Percentiles rank a stretch among this genome's conserved stretches.
Evolutionary conservation across 164 flowering plant species (phyloP).

Genomic region (Berberis thunbergii): DNA sequence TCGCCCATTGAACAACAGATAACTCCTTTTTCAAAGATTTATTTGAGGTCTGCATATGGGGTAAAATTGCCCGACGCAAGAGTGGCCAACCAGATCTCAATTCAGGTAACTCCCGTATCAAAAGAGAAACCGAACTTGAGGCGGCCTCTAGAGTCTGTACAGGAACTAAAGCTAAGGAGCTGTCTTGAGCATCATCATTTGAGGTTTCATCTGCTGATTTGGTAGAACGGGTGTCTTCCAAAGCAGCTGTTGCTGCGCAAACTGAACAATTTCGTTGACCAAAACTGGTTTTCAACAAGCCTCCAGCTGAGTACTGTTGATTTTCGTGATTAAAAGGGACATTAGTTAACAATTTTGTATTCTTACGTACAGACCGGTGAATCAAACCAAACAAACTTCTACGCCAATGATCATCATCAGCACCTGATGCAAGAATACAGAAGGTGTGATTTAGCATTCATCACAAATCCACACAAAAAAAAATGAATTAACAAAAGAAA

Average conservation of each 20-base stretch:
- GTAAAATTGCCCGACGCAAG: constrained; percentile 35
- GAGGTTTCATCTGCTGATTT: constrained; percentile 8
- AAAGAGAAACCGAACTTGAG: constrained; percentile 27
- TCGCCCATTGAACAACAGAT: constrained; percentile 74
- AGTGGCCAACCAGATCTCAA: constrained; percentile 87
- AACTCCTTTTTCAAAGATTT: constrained; percentile 21
- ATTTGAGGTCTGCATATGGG: constrained; percentile 9
- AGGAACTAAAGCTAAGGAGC: constrained; percentile 60
- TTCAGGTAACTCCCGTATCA: constrained; percentile 42
- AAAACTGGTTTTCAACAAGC: constrained; percentile 4
- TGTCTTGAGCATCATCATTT: constrained; percentile 7
- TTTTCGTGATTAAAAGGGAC: not conserved
- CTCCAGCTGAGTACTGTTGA: not conserved
- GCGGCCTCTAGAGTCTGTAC: constrained; percentile 28
- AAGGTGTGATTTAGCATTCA: not conserved
- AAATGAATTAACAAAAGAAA: not conserved
- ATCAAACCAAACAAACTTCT: constrained; percentile 32
- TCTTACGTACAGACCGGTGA: constrained; percentile 33
- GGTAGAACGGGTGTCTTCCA: constrained; percentile 8
- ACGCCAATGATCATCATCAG: constrained; percentile 27
- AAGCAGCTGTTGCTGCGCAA: constrained; percentile 25
- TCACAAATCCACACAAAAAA: not conserved
- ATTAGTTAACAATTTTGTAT: constrained; percentile 17
- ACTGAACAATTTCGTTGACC: constrained; percentile 32
- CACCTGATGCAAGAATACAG: not conserved